Evolutionary conservation across 345 rosid species (phyloP).

Genomic region (Populus ilicifolia): DNA sequence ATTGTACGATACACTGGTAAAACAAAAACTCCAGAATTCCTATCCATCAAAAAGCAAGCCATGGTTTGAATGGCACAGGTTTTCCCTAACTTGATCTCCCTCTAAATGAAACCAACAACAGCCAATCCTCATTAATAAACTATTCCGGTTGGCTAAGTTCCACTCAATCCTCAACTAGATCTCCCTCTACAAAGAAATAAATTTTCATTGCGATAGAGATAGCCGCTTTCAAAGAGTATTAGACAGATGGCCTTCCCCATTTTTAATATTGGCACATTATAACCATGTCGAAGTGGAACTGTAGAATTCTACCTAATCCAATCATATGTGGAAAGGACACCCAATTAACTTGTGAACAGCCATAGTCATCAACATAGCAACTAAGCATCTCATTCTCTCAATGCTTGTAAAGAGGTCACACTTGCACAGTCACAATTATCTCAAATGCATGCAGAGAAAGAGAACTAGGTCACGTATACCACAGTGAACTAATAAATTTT

Average conservation of each 20-base stretch:
- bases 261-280: background rate
- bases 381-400: background rate
- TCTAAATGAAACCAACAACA: background rate
- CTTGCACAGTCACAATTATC: background rate
- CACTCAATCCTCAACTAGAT: background rate
- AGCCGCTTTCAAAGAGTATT: background rate
- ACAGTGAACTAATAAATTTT: background rate
- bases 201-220: background rate
- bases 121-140: background rate
- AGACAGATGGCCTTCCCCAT: background rate
- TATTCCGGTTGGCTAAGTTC: background rate
- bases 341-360: background rate
- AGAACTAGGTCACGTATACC: background rate
- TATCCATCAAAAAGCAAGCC: background rate
- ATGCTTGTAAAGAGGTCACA: background rate
- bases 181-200: background rate
- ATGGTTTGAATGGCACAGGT: background rate
- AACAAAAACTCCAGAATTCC: background rate
- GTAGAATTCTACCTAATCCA: constrained; percentile 1
- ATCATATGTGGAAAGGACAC: background rate
- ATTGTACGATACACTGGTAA: background rate
- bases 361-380: background rate
- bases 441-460: background rate
- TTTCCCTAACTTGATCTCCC: background rate
- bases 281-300: background rate